A percentile compares a stretch with the other conserved stretches of the same genome.
Conservation (phyloP, 1,139 yeast species). For the Geotrichum reessii region DNA sequence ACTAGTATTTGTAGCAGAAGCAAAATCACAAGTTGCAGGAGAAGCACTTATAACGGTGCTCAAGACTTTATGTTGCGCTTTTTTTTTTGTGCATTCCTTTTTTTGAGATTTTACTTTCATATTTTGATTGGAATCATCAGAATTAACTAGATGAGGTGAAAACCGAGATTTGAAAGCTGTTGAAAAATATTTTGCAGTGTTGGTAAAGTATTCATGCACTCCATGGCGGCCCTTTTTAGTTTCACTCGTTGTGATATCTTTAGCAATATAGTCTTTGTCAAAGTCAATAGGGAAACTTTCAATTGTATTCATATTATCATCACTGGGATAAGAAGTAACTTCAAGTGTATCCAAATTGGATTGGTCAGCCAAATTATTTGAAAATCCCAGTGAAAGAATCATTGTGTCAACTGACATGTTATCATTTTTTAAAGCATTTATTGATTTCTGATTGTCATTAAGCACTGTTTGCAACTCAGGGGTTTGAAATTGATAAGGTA, state of each 20-base stretch:
- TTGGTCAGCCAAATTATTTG: not conserved
- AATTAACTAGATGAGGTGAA: not conserved
- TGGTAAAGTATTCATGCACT: not conserved
- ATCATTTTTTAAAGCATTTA: not conserved
- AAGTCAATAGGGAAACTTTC: no score
- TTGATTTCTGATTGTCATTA: not conserved
- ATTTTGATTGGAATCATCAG: no score
- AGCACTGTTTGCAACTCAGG: not conserved
- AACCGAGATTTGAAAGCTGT: not conserved
- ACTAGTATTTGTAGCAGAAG: not conserved
- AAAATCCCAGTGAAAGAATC: not conserved
- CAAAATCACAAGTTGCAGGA: not conserved
- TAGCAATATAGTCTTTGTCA: no score
- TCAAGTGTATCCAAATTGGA: not conserved
- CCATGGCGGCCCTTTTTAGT: not conserved
- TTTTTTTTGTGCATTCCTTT: not conserved
- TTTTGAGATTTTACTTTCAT: not conserved
- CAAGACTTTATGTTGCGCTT: not conserved
- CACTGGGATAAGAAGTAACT: no score
- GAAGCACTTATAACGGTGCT: not conserved
- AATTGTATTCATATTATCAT: no score
- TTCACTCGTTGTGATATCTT: not conserved
- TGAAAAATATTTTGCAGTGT: not conserved
- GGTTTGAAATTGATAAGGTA: not conserved
- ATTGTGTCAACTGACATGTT: no score